Evolutionary conservation across 345 rosid species (phyloP).

Genomic region (Chamaenerion angustifolium): DNA sequence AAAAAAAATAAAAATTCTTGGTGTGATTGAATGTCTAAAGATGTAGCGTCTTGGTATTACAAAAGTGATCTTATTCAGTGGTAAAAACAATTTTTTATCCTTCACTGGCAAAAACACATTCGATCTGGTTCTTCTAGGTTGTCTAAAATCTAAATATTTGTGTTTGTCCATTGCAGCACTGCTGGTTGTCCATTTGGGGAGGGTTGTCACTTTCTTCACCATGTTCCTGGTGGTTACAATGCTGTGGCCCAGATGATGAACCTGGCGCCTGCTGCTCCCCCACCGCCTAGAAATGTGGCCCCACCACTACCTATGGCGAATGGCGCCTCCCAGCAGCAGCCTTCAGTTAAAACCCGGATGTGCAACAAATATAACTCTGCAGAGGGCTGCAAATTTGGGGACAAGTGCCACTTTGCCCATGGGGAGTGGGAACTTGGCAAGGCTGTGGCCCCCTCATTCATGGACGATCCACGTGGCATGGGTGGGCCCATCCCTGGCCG

Average conservation of each 20-base stretch:
- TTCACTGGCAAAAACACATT: no score
- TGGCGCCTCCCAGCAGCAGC: slow-evolving; percentile 24
- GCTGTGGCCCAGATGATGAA: slow-evolving; percentile 73
- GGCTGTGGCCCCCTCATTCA: slow-evolving; percentile 24
- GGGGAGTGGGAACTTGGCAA: slow-evolving; percentile 68
- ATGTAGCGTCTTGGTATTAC: no score
- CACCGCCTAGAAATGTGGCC: slow-evolving; percentile 33
- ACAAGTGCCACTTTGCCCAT: slow-evolving; percentile 63
- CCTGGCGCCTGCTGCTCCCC: slow-evolving; percentile 29
- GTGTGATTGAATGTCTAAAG: no score
- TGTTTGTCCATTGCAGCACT: slow-evolving; percentile 41
- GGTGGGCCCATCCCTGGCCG: slow-evolving; percentile 33
- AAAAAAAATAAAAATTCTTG: no score
- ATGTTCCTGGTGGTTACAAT: slow-evolving; percentile 72
- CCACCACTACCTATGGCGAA: slow-evolving; percentile 20
- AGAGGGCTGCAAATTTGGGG: slow-evolving; percentile 70
- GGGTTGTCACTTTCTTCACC: slow-evolving; percentile 75
- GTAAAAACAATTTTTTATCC: no score
- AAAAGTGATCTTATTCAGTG: no score
- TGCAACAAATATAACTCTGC: slow-evolving; percentile 46
- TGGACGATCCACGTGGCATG: slow-evolving; percentile 31
- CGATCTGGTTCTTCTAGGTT: no score
- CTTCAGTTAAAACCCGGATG: slow-evolving; percentile 33
- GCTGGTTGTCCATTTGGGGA: slow-evolving; percentile 91
- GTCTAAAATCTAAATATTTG: background rate